Conservation (phyloP, 2,329 filamentous ascomycete genomes). For the Penicillium sp. region DNA sequence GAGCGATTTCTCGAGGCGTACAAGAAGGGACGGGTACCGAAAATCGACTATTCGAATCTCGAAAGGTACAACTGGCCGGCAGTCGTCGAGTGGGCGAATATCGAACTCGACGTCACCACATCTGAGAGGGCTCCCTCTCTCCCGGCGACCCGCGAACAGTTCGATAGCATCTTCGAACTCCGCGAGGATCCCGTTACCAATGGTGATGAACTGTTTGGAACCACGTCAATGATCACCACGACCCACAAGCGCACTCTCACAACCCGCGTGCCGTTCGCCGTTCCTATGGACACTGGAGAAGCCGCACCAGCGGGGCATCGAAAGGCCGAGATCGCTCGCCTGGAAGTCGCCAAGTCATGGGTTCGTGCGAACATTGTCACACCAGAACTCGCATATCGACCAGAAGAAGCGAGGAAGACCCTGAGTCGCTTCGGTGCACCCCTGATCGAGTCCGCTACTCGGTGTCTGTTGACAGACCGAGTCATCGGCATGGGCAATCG, state of each 20-base stretch:
- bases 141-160: constrained; percentile 44
- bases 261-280: constrained; percentile 37
- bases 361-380: constrained; percentile 49
- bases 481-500: constrained; percentile 41
- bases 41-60: constrained; percentile 45
- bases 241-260: constrained; percentile 35
- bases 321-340: constrained; percentile 23
- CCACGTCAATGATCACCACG: constrained; percentile 31
- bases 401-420: constrained; percentile 36
- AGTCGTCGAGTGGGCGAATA: constrained; percentile 48
- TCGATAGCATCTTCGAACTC: constrained; percentile 43
- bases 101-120: constrained; percentile 40
- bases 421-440: constrained; percentile 33
- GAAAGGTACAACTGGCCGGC: constrained; percentile 47
- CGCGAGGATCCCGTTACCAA: constrained; percentile 33
- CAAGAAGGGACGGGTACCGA: constrained; percentile 41
- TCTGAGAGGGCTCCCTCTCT: constrained; percentile 40
- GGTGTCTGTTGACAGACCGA: constrained; percentile 41
- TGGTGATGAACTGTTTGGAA: constrained; percentile 38
- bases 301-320: constrained; percentile 4
- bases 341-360: constrained; percentile 47
- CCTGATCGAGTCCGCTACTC: constrained; percentile 40
- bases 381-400: constrained; percentile 41
- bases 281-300: constrained; percentile 19
- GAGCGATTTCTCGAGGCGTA: constrained; percentile 48